Conservation (phyloP, 306 rosid species). For the Pyrus communis region DNA sequence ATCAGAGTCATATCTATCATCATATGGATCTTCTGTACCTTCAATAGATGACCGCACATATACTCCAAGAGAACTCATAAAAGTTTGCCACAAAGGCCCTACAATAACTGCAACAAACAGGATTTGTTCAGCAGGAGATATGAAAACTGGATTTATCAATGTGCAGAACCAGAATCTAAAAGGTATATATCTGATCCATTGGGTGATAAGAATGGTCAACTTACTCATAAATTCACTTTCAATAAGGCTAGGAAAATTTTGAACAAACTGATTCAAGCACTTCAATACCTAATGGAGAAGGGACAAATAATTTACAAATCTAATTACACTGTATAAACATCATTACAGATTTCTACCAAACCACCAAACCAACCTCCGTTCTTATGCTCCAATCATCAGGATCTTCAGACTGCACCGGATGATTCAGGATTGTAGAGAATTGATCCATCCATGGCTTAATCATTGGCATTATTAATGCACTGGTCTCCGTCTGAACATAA, state of each 20-base stretch:
- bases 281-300: slow-evolving; percentile 62
- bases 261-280: slow-evolving; percentile 91
- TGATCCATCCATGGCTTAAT: slow-evolving; percentile 86
- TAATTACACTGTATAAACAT: background rate
- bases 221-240: slow-evolving; percentile 68
- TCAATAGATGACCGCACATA: slow-evolving; percentile 68
- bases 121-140: slow-evolving; percentile 5
- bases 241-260: slow-evolving; percentile 63
- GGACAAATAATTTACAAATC: slow-evolving; percentile 5
- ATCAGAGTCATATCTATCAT: slow-evolving; percentile 93
- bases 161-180: slow-evolving; percentile 9
- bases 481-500: slow-evolving; percentile 65
- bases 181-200: slow-evolving; percentile 8
- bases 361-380: slow-evolving; percentile 61
- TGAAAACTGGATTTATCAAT: slow-evolving; percentile 10
- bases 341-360: slow-evolving; percentile 1
- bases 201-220: slow-evolving; percentile 3
- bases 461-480: slow-evolving; percentile 52
- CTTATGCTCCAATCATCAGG: slow-evolving; percentile 87
- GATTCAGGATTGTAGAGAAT: slow-evolving; percentile 53
- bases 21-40: slow-evolving; percentile 67
- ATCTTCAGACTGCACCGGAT: slow-evolving; percentile 78
- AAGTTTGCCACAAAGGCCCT: slow-evolving; percentile 83
- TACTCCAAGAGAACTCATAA: slow-evolving; percentile 62
- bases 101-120: slow-evolving; percentile 52